Base-by-base conservation (phyloP, 2,329 filamentous ascomycete species). In the Pseudocercospora crystallina region DNA sequence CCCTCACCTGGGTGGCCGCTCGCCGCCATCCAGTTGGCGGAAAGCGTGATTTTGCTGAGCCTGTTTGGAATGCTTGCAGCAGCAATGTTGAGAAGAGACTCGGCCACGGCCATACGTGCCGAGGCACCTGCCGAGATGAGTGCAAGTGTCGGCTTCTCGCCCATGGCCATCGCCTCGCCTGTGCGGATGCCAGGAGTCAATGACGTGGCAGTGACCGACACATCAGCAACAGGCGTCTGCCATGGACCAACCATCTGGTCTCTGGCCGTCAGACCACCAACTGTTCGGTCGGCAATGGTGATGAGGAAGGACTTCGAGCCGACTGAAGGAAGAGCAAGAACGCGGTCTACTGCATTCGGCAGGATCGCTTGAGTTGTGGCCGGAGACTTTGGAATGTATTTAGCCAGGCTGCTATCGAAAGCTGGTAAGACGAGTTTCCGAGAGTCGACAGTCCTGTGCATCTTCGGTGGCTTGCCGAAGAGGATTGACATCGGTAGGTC, bases 11-110 rank as follows among this genome's bases (percentile, higher is more conserved):
- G 86, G 69, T 96, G 90, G 66, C 85, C 90, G 54, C 91, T 89
- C n/a, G 92, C 92, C 2, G 90, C 91, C 94, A 97, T 97, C 92
- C 92, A 99, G 74, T 99, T 97, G 43, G 92, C 92, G 2, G 91
- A 96, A 8, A 97, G 81, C 68, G 92, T 87, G 55, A 97, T 85
- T 37, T 89, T 84, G 53, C 81, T 81, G 44, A 97, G 76, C 47
- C 88, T 84, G 39, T 86, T 87, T 49, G 85, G 80, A 15, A 86
- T 73, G 67, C 87, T 80, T 14, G 86, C 89, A 48, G 94, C 94
- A 33, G 89, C 90, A 51, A 99, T 78, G 70, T 99, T 99, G 81
- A 96, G 85, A 53, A 99, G 77, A 53, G 88, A 90, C 73, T 99
- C 94, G 1, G 86, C 91, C 51, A 99, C 91, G 2, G 94, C 90